Evolutionary conservation across 2,329 filamentous ascomycete species (phyloP), one percentile per base, ranked within the genome.

Genomic region (Exophiala viscosa): DNA sequence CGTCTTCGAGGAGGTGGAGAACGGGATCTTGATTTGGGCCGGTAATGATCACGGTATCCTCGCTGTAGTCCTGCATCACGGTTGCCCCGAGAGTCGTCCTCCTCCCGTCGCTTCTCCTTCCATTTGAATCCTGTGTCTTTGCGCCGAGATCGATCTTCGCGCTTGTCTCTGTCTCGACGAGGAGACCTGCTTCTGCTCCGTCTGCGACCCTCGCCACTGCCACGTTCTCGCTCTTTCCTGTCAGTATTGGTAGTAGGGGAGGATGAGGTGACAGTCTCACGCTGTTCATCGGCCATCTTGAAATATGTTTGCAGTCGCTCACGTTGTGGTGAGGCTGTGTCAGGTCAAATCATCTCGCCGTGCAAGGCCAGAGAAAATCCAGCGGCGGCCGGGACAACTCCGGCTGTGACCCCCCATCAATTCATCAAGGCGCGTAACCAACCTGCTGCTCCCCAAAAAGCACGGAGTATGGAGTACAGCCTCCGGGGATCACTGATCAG

Each of bases 41-140:
- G 54, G 48, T 63, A 60, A 44, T 64, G 60, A 42, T 69, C 69
- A 53, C 71, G 66, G 50, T 82, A 82, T 47, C 80, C 79, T 57
- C 80, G 72, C 52, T 81, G 77, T 57, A 79, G 70, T 51, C 70
- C 70, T 52, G 74, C 69, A 28, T 78, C 74, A 35, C 73, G 70
- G 34, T 76, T 72, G 34, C 66, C 65, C 28, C 64, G 54, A 45
- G 61, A 55, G 45, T 75, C 71, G 48, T 61, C 65, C 34, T 62
- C 46, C 55, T 76, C 72, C 46, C 77, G 73, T 46, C 73, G 71
- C 59, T 76, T 74, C 36, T 76, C 73, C 49, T 76, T 76, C 73
- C 75, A 76, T 52, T 70, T 70, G 60, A 76, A 76, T 2, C 74
- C 74, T 38, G 70, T 66, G 42, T 70, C 72, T 73, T 69, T 67